Base-by-base conservation (phyloP, 2,329 filamentous ascomycete species). In the Periconia macrospinosa region DNA sequence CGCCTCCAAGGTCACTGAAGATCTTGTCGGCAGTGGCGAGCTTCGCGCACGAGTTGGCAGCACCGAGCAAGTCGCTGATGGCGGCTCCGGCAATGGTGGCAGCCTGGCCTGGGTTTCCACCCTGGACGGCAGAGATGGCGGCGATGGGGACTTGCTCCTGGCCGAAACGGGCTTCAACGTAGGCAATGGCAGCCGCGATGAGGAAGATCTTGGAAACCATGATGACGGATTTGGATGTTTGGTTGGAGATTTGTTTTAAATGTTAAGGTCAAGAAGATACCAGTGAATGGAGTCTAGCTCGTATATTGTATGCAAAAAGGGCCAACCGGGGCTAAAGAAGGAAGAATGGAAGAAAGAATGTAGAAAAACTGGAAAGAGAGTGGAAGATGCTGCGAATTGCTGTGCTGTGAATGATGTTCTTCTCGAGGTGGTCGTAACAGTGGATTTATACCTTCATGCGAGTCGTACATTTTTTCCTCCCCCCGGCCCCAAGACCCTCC, bases 31-130 rank as follows among this genome's bases (percentile, higher is more conserved):
- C 87, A 44, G 85, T 83, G 19, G 73, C 72, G 60, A 89, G 84
- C 80, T 87, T 89, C 58, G 76, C 84, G 62, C 87, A 90, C 35
- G 87, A 83, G 71, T 86, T 84, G 55, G 86, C 83, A 41, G 78
- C 86, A 23, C 80, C 87, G 18, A 90, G 79, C 9, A 90, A 81
- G 53, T 85, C 82, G 35, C 81, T 77, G 45, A 87, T 83, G 30
- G 86, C 82, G 15, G 75, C 75, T 49, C 86, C 86, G 41, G 85
- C 83, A 52, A 90, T 81, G 43, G 86, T 88, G 40, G 79, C 80
- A 45, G 87, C 86, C 58, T 80, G 79, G 42, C 86, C 87, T 1
- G 85, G 76, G 41, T 75, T 71, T 49, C 86, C 86, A 51, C 77
- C 76, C 50, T 77, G 70, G 14, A 88, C 79, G 27, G 78, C 78